These are phyloP conservation scores for Magnolia sinica DNA, from an alignment of 164 flowering plant species.

Conservation along the genomic window DNA sequence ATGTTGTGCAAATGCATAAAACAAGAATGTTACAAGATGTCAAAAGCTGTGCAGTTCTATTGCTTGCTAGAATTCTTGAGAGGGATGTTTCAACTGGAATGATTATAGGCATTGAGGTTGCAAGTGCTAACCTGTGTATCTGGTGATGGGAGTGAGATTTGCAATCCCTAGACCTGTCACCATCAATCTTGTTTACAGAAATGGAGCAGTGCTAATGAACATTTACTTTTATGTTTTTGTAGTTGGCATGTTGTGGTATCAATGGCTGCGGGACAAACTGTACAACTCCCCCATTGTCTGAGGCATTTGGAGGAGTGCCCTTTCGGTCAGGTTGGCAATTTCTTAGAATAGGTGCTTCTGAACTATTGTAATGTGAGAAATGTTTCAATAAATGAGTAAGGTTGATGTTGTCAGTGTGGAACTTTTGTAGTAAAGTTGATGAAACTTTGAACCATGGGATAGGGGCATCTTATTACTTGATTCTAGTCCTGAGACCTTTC, in stretches of 20 bases:
- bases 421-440: no score
- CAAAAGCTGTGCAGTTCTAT: neutral
- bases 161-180: neutral
- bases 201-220: neutral
- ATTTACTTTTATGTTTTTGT: constrained; percentile 20
- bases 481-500: no score
- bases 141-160: neutral
- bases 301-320: constrained; percentile 48
- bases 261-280: constrained; percentile 62
- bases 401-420: no score
- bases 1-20: no score
- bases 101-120: neutral
- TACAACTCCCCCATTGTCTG: constrained; percentile 74
- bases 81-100: neutral
- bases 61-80: neutral
- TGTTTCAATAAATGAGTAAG: no score
- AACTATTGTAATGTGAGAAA: no score
- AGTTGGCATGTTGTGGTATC: constrained; percentile 78
- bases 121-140: neutral
- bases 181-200: neutral
- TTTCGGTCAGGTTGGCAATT: constrained; percentile 50
- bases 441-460: no score
- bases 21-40: no score
- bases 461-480: no score
- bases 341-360: neutral